These are phyloP conservation scores for Hypoxylon lenormandii DNA, from an alignment of 495 filamentous ascomycete genomes.

Conservation along the genomic window DNA sequence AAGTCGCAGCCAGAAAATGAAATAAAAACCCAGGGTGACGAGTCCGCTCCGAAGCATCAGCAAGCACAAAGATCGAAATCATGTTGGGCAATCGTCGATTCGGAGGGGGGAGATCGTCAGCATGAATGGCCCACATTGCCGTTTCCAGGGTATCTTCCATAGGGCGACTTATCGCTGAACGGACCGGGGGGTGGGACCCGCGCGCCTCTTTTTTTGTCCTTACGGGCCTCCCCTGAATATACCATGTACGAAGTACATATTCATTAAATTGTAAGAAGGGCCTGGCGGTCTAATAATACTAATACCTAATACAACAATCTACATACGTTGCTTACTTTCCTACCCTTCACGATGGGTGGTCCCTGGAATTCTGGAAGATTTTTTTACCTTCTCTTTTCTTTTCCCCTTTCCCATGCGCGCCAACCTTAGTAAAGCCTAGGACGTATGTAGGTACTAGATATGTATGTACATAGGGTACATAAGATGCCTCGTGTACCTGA, in stretches of 20 bases:
- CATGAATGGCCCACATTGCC: slow-evolving; percentile 23
- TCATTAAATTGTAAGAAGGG: slow-evolving; percentile 27
- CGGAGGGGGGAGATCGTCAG: slow-evolving; percentile 25
- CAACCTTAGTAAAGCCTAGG: slow-evolving; percentile 28
- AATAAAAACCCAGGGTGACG: slow-evolving; percentile 29
- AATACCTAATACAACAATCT: slow-evolving; percentile 6
- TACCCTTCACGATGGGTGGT: slow-evolving; percentile 15
- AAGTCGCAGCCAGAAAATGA: slow-evolving; percentile 36
- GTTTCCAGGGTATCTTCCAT: slow-evolving; percentile 35
- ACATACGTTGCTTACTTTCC: neutral
- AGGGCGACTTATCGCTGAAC: slow-evolving; percentile 38
- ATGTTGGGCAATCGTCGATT: slow-evolving; percentile 45
- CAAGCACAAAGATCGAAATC: slow-evolving; percentile 44
- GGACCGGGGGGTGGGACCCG: slow-evolving; percentile 10
- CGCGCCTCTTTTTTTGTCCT: too few relatives aligned
- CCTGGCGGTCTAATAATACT: slow-evolving; percentile 44
- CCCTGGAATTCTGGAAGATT: slow-evolving; percentile 25
- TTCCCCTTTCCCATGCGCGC: slow-evolving; percentile 28
- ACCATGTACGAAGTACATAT: slow-evolving; percentile 3
- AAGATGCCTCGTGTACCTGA: slow-evolving; percentile 3
- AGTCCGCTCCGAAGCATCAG: slow-evolving; percentile 30
- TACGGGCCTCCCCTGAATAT: slow-evolving; percentile 23
- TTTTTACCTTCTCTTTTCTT: slow-evolving; percentile 2
- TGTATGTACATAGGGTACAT: too few relatives aligned
- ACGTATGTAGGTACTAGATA: too few relatives aligned